These are phyloP conservation scores for Stemphylium beticola DNA, from an alignment of 2,329 filamentous ascomycete genomes.

Conservation along the genomic window DNA sequence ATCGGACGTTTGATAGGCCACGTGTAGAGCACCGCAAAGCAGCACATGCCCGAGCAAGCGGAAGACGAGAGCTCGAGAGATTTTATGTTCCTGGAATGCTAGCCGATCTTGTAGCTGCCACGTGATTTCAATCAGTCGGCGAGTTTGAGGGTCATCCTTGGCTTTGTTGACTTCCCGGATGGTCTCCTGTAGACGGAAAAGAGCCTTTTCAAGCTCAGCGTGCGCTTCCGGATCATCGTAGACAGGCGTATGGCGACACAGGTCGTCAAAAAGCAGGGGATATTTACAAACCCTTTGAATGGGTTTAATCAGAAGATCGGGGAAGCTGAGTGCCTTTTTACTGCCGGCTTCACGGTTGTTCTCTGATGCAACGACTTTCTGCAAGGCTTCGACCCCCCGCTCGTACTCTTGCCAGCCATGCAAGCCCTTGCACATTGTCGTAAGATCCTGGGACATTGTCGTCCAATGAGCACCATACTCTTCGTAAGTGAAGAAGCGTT, in stretches of 20 bases:
- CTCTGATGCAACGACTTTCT: slow-evolving; percentile 74
- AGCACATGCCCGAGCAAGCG: slow-evolving; percentile 79
- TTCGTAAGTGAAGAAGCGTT: slow-evolving; percentile 84
- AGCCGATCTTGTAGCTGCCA: slow-evolving; percentile 85
- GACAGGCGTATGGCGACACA: slow-evolving; percentile 82
- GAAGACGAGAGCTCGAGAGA: slow-evolving; percentile 59
- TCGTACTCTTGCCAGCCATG: slow-evolving; percentile 81
- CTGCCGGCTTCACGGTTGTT: slow-evolving; percentile 67
- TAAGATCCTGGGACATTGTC: slow-evolving; percentile 78
- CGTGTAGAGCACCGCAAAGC: slow-evolving; percentile 82
- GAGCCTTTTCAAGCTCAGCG: slow-evolving; percentile 75
- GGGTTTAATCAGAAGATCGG: slow-evolving; percentile 92
- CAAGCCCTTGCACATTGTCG: slow-evolving; percentile 69
- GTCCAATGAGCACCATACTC: slow-evolving; percentile 92
- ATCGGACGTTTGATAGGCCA: slow-evolving; percentile 77
- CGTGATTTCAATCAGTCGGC: slow-evolving; percentile 76
- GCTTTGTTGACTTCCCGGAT: slow-evolving; percentile 83
- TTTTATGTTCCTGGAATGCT: slow-evolving; percentile 68
- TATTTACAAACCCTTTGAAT: slow-evolving; percentile 94
- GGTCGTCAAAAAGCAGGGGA: slow-evolving; percentile 81
- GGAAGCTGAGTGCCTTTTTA: slow-evolving; percentile 79
- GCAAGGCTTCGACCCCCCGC: slow-evolving; percentile 82
- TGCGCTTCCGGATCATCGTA: slow-evolving; percentile 85
- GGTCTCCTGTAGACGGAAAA: slow-evolving; percentile 74
- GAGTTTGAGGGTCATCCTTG: slow-evolving; percentile 75